Evolutionary conservation across 768 basidiomycete species (phyloP).

Genomic region (Macrolepiota dolichaula): DNA sequence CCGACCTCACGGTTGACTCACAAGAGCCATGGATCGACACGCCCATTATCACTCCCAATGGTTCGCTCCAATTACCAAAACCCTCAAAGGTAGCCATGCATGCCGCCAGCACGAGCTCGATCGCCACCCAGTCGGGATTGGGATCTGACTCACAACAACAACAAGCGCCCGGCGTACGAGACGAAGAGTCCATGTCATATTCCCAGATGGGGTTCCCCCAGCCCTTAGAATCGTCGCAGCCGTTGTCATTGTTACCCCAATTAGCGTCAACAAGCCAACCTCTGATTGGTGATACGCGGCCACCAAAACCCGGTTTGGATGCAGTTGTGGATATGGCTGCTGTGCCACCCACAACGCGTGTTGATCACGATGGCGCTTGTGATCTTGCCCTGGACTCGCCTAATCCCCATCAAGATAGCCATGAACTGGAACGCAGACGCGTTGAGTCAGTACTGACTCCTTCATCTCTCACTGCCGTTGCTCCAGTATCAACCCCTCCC

Average conservation of each 20-base stretch:
- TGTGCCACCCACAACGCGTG: neutral
- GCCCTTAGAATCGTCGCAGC: neutral
- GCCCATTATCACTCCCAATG: slow-evolving; percentile 52
- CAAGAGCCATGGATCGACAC: slow-evolving; percentile 48
- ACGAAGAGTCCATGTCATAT: slow-evolving; percentile 27
- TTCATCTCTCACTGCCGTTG: too few relatives aligned
- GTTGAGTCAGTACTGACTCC: neutral
- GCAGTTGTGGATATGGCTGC: neutral
- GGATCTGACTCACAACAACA: slow-evolving; percentile 19
- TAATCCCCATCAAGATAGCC: neutral
- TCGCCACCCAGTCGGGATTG: slow-evolving; percentile 34
- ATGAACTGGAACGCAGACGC: neutral
- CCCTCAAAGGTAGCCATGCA: slow-evolving; percentile 10
- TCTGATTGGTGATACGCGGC: neutral
- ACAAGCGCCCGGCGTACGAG: slow-evolving; percentile 20
- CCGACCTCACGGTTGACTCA: slow-evolving; percentile 20
- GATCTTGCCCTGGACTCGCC: neutral
- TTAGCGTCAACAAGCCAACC: too few relatives aligned
- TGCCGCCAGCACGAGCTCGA: slow-evolving; percentile 28
- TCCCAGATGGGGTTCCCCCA: slow-evolving; percentile 32
- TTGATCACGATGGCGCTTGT: too few relatives aligned
- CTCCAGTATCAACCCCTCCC: too few relatives aligned
- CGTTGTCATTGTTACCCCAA: too few relatives aligned
- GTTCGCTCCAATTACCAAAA: slow-evolving; percentile 41
- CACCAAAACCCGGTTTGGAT: neutral